Conservation (phyloP, 805 yeast genomes). For the Zygosaccharomyces siamensis region DNA sequence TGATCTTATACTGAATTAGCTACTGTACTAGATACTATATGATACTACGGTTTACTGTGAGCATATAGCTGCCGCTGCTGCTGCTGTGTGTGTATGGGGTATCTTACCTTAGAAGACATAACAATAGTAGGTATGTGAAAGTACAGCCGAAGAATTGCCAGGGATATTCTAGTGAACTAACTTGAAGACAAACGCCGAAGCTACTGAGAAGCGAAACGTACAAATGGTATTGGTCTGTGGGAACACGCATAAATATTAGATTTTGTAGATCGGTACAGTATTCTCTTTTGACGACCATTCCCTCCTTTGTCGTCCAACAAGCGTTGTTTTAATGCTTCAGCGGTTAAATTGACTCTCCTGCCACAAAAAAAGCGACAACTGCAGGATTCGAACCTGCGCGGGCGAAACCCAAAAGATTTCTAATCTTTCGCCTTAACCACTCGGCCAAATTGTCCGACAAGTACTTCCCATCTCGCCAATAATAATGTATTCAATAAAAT, state of each 20-base stretch:
- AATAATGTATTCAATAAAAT: neutral
- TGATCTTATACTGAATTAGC: too few species aligned
- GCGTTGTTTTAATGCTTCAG: neutral
- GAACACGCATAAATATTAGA: neutral
- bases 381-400: slow-evolving; percentile 64
- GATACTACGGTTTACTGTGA: too few species aligned
- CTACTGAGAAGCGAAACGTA: slow-evolving; percentile 2
- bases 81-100: too few species aligned
- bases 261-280: neutral
- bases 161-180: slow-evolving; percentile 1
- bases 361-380: slow-evolving; percentile 45
- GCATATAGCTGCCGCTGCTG: too few species aligned
- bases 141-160: slow-evolving; percentile 3
- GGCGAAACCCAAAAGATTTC: slow-evolving; percentile 50
- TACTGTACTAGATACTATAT: too few species aligned
- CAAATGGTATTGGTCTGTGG: neutral
- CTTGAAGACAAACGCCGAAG: slow-evolving; percentile 2
- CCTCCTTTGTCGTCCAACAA: too few species aligned
- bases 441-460: slow-evolving; percentile 54
- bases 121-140: neutral
- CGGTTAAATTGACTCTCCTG: neutral
- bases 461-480: too few species aligned
- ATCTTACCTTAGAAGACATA: neutral
- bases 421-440: slow-evolving; percentile 60
- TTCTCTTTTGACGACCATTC: neutral